A percentile compares a stretch with the other conserved stretches of the same genome.
Conservation (phyloP, 2,329 filamentous ascomycete species). For the Colletotrichum eremochloae region DNA sequence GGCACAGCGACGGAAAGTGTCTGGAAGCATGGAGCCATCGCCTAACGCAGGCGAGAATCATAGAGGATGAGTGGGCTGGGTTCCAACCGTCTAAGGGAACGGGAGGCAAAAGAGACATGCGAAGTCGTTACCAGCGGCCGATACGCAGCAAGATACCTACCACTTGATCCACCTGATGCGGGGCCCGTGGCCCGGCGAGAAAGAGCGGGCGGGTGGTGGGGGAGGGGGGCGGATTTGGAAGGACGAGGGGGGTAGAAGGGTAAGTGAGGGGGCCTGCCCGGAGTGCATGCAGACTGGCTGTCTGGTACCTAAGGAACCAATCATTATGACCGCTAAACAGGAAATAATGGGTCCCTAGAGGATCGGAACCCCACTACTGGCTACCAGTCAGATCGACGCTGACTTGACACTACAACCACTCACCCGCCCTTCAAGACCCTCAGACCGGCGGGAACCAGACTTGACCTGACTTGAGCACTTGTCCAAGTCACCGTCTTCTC, state of each 20-base stretch:
- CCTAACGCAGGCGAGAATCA: slow-evolving; percentile 2
- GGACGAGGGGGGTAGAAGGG: not conserved
- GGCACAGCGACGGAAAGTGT: slow-evolving; percentile 19
- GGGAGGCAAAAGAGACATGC: slow-evolving; percentile 23
- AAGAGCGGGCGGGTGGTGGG: slow-evolving; percentile 37
- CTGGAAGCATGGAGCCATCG: slow-evolving; percentile 29
- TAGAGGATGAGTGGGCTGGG: not conserved
- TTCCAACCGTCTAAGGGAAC: not conserved
- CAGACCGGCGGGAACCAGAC: slow-evolving; percentile 23
- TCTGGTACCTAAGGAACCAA: slow-evolving; percentile 8
- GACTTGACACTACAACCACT: slow-evolving; percentile 30
- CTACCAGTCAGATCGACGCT: slow-evolving; percentile 35
- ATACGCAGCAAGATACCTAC: slow-evolving; percentile 8
- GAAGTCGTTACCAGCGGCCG: slow-evolving; percentile 19
- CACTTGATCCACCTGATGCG: slow-evolving; percentile 27
- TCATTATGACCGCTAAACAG: not conserved
- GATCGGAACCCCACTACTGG: slow-evolving; percentile 12
- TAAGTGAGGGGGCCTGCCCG: slow-evolving; percentile 12
- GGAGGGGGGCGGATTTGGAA: slow-evolving; percentile 29
- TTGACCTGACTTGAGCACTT: slow-evolving; percentile 30
- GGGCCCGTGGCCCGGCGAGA: slow-evolving; percentile 31
- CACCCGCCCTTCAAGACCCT: slow-evolving; percentile 6
- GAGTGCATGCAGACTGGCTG: slow-evolving; percentile 14
- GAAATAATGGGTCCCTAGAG: slow-evolving; percentile 8
- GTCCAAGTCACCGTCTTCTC: slow-evolving; percentile 28